phyloP scores from a whole-genome alignment of 2,329 filamentous ascomycete species.

The Colletotrichum sp. region DNA sequence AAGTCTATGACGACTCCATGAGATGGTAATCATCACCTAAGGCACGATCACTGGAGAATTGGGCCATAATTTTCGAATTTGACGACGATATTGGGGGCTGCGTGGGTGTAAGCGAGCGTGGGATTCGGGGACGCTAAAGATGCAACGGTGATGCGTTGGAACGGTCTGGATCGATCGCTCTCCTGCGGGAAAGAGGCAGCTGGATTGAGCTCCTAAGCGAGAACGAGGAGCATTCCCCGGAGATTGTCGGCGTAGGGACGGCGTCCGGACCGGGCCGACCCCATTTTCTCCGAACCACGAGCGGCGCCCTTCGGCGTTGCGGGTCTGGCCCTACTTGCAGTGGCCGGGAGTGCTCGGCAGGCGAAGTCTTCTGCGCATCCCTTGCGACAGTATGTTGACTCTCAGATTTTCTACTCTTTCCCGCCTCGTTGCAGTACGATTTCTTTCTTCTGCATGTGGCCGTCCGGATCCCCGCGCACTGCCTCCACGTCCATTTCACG shows the following conservation, averaged over 20 bases:
- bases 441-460: not conserved
- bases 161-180: not conserved
- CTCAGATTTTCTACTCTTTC: not conserved
- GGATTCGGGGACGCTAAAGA: not conserved
- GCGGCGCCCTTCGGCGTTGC: not conserved
- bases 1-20: conserved; percentile 13
- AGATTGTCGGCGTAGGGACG: not conserved
- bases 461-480: not conserved
- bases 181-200: not conserved
- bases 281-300: not conserved
- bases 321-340: not conserved
- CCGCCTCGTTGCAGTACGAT: not conserved
- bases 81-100: not conserved
- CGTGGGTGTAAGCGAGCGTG: not conserved
- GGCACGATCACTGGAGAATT: not conserved
- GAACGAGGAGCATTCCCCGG: not conserved
- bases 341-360: not conserved
- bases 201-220: not conserved
- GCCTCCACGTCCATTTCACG: not conserved
- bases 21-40: not conserved
- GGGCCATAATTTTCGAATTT: not conserved
- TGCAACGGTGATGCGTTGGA: not conserved
- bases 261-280: not conserved
- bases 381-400: not conserved
- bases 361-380: not conserved